Evolutionary conservation across 2,329 filamentous ascomycete species (phyloP).

Genomic region (Trichoderma koningii): DNA sequence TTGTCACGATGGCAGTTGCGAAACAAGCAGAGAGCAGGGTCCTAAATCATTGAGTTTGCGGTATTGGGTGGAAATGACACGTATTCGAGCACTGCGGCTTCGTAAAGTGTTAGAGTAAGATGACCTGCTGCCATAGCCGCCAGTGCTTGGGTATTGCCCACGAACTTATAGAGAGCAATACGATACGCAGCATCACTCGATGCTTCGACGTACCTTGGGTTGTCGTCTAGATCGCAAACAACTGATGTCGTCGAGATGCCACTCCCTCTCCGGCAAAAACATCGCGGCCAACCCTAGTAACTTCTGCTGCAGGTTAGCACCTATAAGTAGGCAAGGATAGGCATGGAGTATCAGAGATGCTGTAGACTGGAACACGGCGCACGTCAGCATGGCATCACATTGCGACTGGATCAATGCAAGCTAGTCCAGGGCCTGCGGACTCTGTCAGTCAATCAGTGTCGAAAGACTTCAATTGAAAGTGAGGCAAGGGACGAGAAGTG

Average conservation of each 20-base stretch:
- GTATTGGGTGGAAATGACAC: background rate
- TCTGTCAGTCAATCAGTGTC: background rate
- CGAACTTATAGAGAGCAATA: too few species aligned
- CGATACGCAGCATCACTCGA: too few species aligned
- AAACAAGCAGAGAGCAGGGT: constrained; percentile 1
- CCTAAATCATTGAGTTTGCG: background rate
- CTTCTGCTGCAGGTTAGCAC: too few species aligned
- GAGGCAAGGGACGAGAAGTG: constrained; percentile 20
- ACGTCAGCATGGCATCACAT: constrained; percentile 28
- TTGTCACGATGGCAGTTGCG: constrained; percentile 25
- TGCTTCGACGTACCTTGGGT: too few species aligned
- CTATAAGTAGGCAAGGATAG: background rate
- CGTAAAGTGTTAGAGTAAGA: too few species aligned
- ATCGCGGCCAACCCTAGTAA: too few species aligned
- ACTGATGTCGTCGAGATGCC: too few species aligned
- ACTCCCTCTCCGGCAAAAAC: too few species aligned
- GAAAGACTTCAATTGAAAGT: background rate
- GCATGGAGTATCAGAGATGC: background rate
- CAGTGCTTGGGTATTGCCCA: too few species aligned
- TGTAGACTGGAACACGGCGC: constrained; percentile 17
- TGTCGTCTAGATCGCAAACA: too few species aligned
- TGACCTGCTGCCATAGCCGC: too few species aligned
- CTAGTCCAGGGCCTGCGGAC: background rate
- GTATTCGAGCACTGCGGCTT: background rate
- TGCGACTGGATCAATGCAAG: constrained; percentile 24